phyloP scores from a whole-genome alignment of 176 grass and related monocot species.

The Alopecurus myosuroides region DNA sequence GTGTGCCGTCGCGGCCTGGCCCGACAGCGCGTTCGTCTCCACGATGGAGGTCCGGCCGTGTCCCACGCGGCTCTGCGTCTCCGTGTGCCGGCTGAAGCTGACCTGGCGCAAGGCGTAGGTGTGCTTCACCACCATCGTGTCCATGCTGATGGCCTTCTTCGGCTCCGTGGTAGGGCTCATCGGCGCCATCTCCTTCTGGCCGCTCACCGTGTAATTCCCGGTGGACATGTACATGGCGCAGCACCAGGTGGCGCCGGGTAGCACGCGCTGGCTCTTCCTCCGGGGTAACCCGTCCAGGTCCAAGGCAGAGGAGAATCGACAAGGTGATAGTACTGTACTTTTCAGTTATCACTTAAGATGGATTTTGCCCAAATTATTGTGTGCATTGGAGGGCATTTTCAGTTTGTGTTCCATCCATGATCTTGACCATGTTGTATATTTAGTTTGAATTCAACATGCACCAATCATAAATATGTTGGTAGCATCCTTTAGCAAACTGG shows the following conservation, averaged over 20 bases:
- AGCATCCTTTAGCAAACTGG: too few relatives aligned
- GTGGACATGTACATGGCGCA: conserved; percentile 67
- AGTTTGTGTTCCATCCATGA: too few relatives aligned
- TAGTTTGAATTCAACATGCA: too few relatives aligned
- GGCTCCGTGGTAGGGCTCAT: conserved; percentile 11
- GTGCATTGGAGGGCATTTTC: too few relatives aligned
- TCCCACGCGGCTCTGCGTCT: not conserved
- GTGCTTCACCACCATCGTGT: conserved; percentile 6
- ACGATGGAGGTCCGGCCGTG: not conserved
- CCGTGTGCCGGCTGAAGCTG: not conserved
- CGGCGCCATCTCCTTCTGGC: conserved; percentile 46
- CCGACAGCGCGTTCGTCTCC: conserved; percentile 25
- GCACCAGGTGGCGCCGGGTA: conserved; percentile 33
- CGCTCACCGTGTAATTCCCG: conserved; percentile 76
- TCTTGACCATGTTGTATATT: too few relatives aligned
- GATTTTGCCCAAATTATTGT: too few relatives aligned
- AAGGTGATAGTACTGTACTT: too few relatives aligned
- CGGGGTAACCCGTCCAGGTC: too few relatives aligned
- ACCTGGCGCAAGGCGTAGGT: not conserved
- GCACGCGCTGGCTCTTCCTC: conserved; percentile 31
- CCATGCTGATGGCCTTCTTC: conserved; percentile 21
- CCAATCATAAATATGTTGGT: too few relatives aligned
- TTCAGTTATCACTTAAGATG: too few relatives aligned
- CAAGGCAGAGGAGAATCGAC: too few relatives aligned
- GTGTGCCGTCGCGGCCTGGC: conserved; percentile 34